phyloP scores from a whole-genome alignment of 495 filamentous ascomycete genomes.

The Penicillium cinerascens region DNA sequence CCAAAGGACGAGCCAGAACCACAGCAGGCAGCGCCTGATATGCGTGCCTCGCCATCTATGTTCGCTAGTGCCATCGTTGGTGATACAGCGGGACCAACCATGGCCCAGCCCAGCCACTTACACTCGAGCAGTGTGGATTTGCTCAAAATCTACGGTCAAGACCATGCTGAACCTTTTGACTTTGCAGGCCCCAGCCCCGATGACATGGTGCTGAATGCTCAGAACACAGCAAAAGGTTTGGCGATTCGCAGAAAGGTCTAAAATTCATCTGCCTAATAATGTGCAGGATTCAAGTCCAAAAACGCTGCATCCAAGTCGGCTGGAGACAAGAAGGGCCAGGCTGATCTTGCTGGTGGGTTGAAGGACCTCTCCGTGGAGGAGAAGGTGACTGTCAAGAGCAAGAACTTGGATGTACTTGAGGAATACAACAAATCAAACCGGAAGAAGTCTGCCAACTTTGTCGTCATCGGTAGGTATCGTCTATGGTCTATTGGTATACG shows the following conservation, averaged over 20 bases:
- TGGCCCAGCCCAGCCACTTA: constrained; percentile 39
- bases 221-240: constrained; percentile 79
- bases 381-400: constrained; percentile 70
- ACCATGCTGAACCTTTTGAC: constrained; percentile 53
- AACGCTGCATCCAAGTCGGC: constrained; percentile 39
- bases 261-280: constrained; percentile 37
- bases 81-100: constrained; percentile 22
- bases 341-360: constrained; percentile 46
- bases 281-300: constrained; percentile 47
- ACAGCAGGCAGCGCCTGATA: constrained; percentile 13
- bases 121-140: constrained; percentile 40
- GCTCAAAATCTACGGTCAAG: constrained; percentile 49
- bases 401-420: constrained; percentile 78
- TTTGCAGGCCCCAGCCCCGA: constrained; percentile 94
- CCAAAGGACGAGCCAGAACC: constrained; percentile 12
- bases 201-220: constrained; percentile 82
- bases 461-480: constrained; percentile 73
- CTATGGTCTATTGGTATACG: not conserved
- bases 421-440: constrained; percentile 71
- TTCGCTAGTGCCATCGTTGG: constrained; percentile 71
- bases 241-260: constrained; percentile 45
- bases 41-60: constrained; percentile 54
- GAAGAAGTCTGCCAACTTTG: constrained; percentile 88
- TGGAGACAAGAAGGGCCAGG: constrained; percentile 39
- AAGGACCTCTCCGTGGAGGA: constrained; percentile 63